Percentiles rank a stretch among this genome's conserved stretches.
phyloP scores from a whole-genome alignment of 495 filamentous ascomycete genomes.

The Venustampulla echinocandica region DNA sequence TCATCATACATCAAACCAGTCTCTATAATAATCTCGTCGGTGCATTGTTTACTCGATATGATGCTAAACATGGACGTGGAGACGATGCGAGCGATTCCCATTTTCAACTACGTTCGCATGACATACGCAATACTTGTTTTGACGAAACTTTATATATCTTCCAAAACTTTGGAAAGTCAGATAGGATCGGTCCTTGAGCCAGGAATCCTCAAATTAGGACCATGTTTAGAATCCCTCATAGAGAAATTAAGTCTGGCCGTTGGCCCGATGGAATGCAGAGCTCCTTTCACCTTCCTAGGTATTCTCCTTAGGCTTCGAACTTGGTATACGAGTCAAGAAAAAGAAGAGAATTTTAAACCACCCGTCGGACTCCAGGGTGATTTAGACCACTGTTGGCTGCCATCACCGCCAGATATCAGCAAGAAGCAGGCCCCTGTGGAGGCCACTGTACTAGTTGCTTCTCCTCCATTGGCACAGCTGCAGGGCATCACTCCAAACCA shows the following conservation, averaged over 20 bases:
- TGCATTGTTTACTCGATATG: conserved; percentile 39
- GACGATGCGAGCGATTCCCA: conserved; percentile 36
- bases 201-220: conserved; percentile 34
- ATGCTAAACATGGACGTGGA: conserved; percentile 33
- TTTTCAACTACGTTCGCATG: conserved; percentile 38
- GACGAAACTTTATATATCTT: conserved; percentile 41
- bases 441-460: background rate
- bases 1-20: conserved; percentile 40
- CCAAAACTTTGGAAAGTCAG: conserved; percentile 28
- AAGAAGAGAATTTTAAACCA: background rate
- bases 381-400: background rate
- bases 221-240: conserved; percentile 36
- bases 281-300: conserved; percentile 14
- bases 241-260: conserved; percentile 31
- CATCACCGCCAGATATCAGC: background rate
- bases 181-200: conserved; percentile 37
- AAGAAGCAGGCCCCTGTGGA: background rate
- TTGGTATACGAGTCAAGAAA: conserved; percentile 3
- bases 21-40: conserved; percentile 40
- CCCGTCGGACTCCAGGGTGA: background rate
- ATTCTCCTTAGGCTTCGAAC: conserved; percentile 8
- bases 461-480: background rate
- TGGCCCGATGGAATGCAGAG: conserved; percentile 12
- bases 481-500: background rate
- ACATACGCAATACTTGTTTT: conserved; percentile 37